A percentile compares a stretch with the other conserved stretches of the same genome.
phyloP scores from a whole-genome alignment of 768 basidiomycete species.

The Naganishia onofrii region DNA sequence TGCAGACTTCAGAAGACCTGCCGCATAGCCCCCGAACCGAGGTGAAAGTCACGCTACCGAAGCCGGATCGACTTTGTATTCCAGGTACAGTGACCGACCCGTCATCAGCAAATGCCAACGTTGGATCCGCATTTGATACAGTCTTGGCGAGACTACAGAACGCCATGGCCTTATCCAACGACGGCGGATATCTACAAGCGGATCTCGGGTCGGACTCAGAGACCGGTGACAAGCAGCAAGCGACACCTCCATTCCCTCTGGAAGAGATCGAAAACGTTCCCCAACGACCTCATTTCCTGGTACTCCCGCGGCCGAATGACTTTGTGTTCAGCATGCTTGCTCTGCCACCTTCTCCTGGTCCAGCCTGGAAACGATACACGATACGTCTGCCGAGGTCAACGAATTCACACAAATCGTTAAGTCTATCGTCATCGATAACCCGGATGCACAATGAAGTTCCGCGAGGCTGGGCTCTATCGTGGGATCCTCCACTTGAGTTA shows the following conservation, averaged over 20 bases:
- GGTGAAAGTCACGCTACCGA: not conserved
- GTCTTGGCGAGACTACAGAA: constrained; percentile 50
- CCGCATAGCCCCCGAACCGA: not conserved
- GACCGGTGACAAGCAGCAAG: not conserved
- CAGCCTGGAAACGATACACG: constrained; percentile 51
- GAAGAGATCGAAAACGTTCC: not conserved
- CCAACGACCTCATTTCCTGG: not conserved
- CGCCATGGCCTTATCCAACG: constrained; percentile 42
- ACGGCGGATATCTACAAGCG: constrained; percentile 23
- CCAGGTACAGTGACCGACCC: not conserved
- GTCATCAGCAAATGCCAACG: not conserved
- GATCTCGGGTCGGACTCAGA: not conserved
- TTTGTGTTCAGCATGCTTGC: constrained; percentile 44
- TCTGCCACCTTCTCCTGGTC: constrained; percentile 48
- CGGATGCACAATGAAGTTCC: constrained; percentile 3
- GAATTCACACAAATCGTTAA: constrained; percentile 26
- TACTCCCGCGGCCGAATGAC: constrained; percentile 32
- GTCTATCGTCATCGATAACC: constrained; percentile 20
- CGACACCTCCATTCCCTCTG: not conserved
- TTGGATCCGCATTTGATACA: constrained; percentile 42
- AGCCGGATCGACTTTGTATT: not conserved
- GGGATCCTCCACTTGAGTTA: constrained; percentile 45
- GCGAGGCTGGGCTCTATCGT: constrained; percentile 41
- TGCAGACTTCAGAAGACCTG: constrained; percentile 25
- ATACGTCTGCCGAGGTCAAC: constrained; percentile 43